These are phyloP conservation scores for Filobasidium wieringae DNA, from an alignment of 768 basidiomycete genomes.

Conservation along the genomic window DNA sequence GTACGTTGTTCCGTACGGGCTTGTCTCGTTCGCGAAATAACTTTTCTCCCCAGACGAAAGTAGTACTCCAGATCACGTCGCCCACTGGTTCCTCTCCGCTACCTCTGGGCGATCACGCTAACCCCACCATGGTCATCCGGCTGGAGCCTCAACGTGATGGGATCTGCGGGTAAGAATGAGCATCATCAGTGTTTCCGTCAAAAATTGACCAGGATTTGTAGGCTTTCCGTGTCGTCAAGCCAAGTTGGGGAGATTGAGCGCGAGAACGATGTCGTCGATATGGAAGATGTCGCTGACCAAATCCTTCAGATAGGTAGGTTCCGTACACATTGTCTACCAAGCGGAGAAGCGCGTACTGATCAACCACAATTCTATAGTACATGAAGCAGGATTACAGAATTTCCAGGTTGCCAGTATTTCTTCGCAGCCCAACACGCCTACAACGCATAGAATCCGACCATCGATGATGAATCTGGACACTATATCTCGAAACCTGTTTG, in stretches of 20 bases:
- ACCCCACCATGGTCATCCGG: slow-evolving; percentile 68
- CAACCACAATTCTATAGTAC: background rate
- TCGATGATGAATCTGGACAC: slow-evolving; percentile 83
- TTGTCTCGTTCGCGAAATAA: background rate
- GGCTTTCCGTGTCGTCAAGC: slow-evolving; percentile 50
- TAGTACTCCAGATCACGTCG: slow-evolving; percentile 75
- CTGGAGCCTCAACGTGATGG: slow-evolving; percentile 75
- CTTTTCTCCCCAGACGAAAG: slow-evolving; percentile 56
- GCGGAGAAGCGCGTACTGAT: background rate
- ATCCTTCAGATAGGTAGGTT: slow-evolving; percentile 70
- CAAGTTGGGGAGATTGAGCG: slow-evolving; percentile 62
- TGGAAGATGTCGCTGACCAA: slow-evolving; percentile 56
- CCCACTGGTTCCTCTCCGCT: slow-evolving; percentile 62
- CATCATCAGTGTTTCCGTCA: background rate
- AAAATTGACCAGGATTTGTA: background rate
- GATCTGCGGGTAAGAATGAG: slow-evolving; percentile 52
- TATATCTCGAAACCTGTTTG: slow-evolving; percentile 81
- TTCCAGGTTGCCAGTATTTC: slow-evolving; percentile 42
- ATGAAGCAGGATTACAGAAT: background rate
- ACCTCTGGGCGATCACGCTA: slow-evolving; percentile 56
- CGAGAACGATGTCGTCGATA: slow-evolving; percentile 67
- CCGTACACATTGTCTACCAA: background rate
- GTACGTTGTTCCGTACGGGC: slow-evolving; percentile 40
- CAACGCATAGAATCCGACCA: slow-evolving; percentile 56
- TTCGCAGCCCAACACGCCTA: slow-evolving; percentile 73